Evolutionary conservation across 164 flowering plant species (phyloP), one percentile per base, ranked within the genome.

Genomic region (Kingdonia uniflora): DNA sequence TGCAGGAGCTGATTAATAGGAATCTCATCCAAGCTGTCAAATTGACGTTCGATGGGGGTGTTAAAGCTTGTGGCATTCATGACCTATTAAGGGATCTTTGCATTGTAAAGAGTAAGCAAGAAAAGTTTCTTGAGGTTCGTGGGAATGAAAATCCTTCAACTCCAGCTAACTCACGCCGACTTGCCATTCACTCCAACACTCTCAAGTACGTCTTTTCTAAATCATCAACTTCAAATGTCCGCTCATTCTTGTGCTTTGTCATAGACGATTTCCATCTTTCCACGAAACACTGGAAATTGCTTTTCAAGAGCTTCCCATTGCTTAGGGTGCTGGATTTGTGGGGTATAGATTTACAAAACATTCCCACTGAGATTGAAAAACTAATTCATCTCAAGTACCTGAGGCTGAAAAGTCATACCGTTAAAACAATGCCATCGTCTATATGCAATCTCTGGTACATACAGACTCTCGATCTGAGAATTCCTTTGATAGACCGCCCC

Each of bases 351-450:
- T 13, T 29, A 13, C 11, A 19, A 2, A 11, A 20, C 4, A 1
- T 19, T 41, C 51, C 64, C 0, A 16, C 14, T 0, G 55, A 54
- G 49, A 25, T 72, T 2, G 71, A 67, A 8, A 41, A 46, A 0
- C 58, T 72, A 1, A 14, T 60, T 20, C 66, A 62, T 19, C 59
- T 75, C 51, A 60, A 61, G 59, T 70, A 62, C 54, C 33, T 70
- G 1, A 19, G 46, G 25, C 42, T 15, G 20, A 35, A 11, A 0
- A 6, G 0, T 1, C 38, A 1, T 6, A 17, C 0, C 1, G 20
- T 7, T 10, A 1, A 0, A 1, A 22, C 10, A 19, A 14, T 72
- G 2, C 75, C 73, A 25, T 8, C 56, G 0, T 60, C 57, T 20
- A 10, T 76, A 5, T 47, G 67, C 6, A 43, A 63, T 2, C 41